Conservation (phyloP, 371 early-diverging fungal genomes). For the Mucor plumbeus region DNA sequence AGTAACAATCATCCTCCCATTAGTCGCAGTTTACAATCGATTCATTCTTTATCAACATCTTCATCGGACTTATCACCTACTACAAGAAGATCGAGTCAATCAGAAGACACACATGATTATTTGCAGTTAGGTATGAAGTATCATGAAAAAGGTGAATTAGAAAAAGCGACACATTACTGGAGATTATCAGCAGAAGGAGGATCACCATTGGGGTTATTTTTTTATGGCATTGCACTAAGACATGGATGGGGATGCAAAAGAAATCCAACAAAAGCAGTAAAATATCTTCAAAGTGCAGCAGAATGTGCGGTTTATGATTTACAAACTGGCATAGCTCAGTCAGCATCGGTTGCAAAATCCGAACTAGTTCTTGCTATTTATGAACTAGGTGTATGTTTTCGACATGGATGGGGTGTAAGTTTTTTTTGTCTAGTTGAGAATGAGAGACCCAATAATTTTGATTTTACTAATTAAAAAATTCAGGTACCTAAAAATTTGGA, state of each 20-base stretch:
- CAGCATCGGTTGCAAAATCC: conserved; percentile 44
- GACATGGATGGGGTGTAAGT: conserved; percentile 91
- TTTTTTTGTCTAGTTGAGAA: background rate
- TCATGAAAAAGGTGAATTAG: conserved; percentile 68
- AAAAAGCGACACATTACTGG: conserved; percentile 84
- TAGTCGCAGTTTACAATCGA: conserved; percentile 4
- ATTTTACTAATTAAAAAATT: background rate
- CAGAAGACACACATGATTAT: conserved; percentile 9
- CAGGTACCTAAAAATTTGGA: conserved; percentile 75
- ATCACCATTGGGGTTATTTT: conserved; percentile 81
- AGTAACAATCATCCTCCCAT: background rate
- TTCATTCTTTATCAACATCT: conserved; percentile 8
- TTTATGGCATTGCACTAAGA: conserved; percentile 87
- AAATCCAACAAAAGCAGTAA: conserved; percentile 66
- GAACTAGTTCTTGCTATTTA: conserved; percentile 81
- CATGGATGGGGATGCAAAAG: conserved; percentile 91
- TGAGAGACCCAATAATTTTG: background rate
- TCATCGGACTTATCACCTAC: background rate
- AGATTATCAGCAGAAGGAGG: conserved; percentile 76
- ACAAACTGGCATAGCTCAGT: conserved; percentile 37
- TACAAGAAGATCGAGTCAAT: background rate
- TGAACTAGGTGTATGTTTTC: conserved; percentile 82
- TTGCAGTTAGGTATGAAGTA: conserved; percentile 37
- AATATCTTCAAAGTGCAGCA: conserved; percentile 81
- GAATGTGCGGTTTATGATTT: conserved; percentile 74